Evolutionary conservation across 2,329 filamentous ascomycete genomes (phyloP).

Genomic region (Xylariales sp.): DNA sequence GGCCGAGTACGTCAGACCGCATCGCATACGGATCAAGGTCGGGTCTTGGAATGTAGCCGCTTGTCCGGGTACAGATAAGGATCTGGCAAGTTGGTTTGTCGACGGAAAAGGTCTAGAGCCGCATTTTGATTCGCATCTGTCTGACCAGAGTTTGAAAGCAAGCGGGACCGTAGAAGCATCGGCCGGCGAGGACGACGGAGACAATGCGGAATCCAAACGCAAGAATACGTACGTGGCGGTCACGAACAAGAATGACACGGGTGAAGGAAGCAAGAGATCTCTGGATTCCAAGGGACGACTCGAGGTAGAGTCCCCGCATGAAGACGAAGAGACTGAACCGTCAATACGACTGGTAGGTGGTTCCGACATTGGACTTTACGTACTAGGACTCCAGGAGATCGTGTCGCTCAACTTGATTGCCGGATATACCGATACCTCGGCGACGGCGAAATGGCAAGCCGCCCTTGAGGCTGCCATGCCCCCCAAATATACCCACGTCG

Average conservation of each 20-base stretch:
- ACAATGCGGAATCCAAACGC: constrained; percentile 16
- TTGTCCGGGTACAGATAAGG: constrained; percentile 78
- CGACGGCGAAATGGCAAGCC: constrained; percentile 74
- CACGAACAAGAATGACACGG: constrained; percentile 11
- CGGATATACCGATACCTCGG: constrained; percentile 71
- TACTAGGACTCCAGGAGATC: constrained; percentile 86
- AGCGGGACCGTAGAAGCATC: constrained; percentile 30
- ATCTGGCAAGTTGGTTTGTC: constrained; percentile 85
- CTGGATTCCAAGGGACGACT: constrained; percentile 10
- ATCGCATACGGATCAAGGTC: constrained; percentile 77
- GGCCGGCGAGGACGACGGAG: neutral
- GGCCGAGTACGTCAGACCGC: constrained; percentile 72
- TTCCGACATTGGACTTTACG: constrained; percentile 80
- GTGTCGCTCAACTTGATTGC: constrained; percentile 77
- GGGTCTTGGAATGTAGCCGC: constrained; percentile 94
- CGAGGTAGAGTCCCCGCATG: constrained; percentile 27
- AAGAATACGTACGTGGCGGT: constrained; percentile 15
- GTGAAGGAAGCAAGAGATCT: constrained; percentile 12
- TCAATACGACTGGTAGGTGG: constrained; percentile 45
- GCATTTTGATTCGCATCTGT: constrained; percentile 56
- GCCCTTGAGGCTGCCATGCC: constrained; percentile 72
- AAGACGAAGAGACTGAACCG: constrained; percentile 40
- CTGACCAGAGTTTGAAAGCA: constrained; percentile 44
- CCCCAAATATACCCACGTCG: constrained; percentile 68
- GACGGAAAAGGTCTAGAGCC: constrained; percentile 67